Base-by-base conservation (phyloP, 2,329 filamentous ascomycete genomes). In the Didymella keratinophila region DNA sequence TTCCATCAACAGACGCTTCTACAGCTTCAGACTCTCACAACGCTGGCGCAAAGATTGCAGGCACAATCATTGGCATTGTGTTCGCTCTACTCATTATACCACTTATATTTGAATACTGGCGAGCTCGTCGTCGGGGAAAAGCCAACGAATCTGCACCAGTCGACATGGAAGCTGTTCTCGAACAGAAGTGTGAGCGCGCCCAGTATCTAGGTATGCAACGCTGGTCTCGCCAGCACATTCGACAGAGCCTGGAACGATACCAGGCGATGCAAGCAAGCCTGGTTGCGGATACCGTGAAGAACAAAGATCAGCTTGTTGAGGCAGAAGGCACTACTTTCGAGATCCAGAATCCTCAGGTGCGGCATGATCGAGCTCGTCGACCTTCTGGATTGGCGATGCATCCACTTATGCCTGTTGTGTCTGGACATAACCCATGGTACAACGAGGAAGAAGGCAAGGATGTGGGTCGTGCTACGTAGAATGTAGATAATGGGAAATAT, bases 321-420 rank as follows among this genome's bases (percentile, higher is more conserved):
- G 20, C 30, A 2, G 30, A 47, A 21, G 45, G 9, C 2, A 12
- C 16, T 7, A 16, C 9, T 16, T 18, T 21, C 8, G n/a, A 30
- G 36, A 28, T 14, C 10, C 18, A 36, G 12, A 16, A 16, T 2
- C 27, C 30, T 20, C 20, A 36, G 6, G 14, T 23, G 28, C 30
- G 16, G 10, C 8, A 18, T 16, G 18, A 39, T 39, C n/a, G n/a
- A 20, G 36, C 41, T 9, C 28, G 41, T 30, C 30, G 30, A 11
- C 39, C 30, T n/a, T 52, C 49, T 10, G 49, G 41, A 2, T 9
- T 52, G 16, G 30, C 10, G n/a, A 52, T 52, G 41, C 30, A 52
- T 37, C 41, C 41, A 2, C 49, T 21, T 12, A 45, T 41, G 11
- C 9, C 30, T 23, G 21, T 9, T 3, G 10, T 3, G 2, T 14